phyloP scores from a whole-genome alignment of 2,329 filamentous ascomycete genomes.

The Trichoderma simmonsii region DNA sequence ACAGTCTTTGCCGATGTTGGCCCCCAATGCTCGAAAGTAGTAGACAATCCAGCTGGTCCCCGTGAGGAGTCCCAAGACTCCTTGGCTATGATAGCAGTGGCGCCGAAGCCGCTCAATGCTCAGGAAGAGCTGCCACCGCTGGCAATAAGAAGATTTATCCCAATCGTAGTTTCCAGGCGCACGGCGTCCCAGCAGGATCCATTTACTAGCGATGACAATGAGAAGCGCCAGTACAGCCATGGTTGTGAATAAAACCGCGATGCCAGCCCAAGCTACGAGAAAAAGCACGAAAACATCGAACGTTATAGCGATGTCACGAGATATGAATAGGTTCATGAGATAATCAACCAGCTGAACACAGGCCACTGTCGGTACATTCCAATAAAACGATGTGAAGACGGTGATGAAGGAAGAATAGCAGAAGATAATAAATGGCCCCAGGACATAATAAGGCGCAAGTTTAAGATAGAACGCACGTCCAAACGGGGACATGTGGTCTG shows the following conservation, averaged over 20 bases:
- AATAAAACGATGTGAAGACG: constrained; percentile 47
- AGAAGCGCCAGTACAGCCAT: constrained; percentile 43
- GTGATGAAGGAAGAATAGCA: constrained; percentile 47
- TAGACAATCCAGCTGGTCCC: constrained; percentile 50
- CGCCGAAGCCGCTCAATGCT: constrained; percentile 49
- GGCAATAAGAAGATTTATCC: constrained; percentile 55
- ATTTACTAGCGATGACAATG: constrained; percentile 48
- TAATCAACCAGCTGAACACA: constrained; percentile 45
- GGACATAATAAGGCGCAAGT: constrained; percentile 49
- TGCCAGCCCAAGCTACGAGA: constrained; percentile 37
- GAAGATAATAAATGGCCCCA: constrained; percentile 46
- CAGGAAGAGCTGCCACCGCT: constrained; percentile 56
- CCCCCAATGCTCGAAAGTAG: constrained; percentile 54
- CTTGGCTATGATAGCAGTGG: constrained; percentile 48
- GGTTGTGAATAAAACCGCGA: constrained; percentile 41
- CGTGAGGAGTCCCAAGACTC: constrained; percentile 51
- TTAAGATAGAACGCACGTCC: constrained; percentile 54
- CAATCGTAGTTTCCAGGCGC: constrained; percentile 54
- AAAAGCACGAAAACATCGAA: constrained; percentile 40
- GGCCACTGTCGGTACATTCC: constrained; percentile 48
- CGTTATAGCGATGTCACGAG: constrained; percentile 26
- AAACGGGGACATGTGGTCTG: constrained; percentile 42
- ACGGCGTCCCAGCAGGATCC: constrained; percentile 49
- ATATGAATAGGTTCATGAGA: constrained; percentile 27
- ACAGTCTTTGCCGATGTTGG: constrained; percentile 52